phyloP scores from a whole-genome alignment of 2,329 filamentous ascomycete species.

The Botrytis hyacinthi region DNA sequence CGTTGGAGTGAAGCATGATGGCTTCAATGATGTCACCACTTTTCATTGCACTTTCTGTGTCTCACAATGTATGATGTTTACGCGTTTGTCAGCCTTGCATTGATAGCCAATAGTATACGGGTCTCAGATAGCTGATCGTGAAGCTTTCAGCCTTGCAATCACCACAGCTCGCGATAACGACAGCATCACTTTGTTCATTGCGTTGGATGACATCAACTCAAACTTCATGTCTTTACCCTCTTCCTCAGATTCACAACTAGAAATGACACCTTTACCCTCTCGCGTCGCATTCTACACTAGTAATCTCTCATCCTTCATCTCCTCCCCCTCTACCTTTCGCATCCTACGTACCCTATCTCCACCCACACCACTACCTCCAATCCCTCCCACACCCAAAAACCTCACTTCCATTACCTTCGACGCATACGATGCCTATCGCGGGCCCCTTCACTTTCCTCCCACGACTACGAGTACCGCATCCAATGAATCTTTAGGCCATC shows the following conservation, averaged over 20 bases:
- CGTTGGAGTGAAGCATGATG: neutral
- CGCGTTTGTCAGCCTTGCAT: slow-evolving; percentile 1
- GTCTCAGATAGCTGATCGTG: neutral
- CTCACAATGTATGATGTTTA: neutral
- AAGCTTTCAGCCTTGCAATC: neutral
- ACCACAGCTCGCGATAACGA: neutral
- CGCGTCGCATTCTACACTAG: slow-evolving; percentile 22
- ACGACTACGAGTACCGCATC: neutral
- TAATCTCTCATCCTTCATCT: slow-evolving; percentile 32
- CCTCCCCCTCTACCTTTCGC: slow-evolving; percentile 32
- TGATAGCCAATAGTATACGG: neutral
- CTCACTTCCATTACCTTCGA: neutral
- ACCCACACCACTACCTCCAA: slow-evolving; percentile 26
- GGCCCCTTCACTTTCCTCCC: neutral
- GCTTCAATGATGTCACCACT: slow-evolving; percentile 25
- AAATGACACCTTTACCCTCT: neutral
- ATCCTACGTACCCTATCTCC: slow-evolving; percentile 31
- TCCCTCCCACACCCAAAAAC: slow-evolving; percentile 44
- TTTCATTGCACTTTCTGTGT: neutral
- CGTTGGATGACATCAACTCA: neutral
- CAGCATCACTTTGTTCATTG: neutral
- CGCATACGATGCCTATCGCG: neutral
- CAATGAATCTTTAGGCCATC: neutral
- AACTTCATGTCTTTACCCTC: neutral
- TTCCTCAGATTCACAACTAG: neutral